phyloP scores from a whole-genome alignment of 1,284 basidiomycete genomes.

The Rugosomyces carneus region DNA sequence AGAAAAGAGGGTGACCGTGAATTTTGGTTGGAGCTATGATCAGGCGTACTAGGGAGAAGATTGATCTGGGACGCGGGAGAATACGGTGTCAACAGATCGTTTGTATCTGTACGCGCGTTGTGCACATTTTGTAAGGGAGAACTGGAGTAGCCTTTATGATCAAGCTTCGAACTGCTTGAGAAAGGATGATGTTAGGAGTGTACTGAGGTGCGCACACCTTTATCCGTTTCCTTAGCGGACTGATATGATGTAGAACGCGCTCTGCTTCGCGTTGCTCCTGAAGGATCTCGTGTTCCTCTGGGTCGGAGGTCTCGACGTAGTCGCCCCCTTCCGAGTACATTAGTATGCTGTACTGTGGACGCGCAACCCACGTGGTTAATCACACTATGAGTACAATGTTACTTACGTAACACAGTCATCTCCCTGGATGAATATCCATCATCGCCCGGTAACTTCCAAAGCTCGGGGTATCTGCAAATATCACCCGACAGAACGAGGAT shows the following conservation, averaged over 20 bases:
- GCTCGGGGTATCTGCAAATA: conserved; percentile 60
- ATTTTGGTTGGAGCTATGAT: conserved; percentile 9
- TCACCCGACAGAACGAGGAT: conserved; percentile 54
- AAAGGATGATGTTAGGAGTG: neutral
- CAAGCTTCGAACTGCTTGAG: conserved; percentile 4
- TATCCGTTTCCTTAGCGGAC: conserved; percentile 25
- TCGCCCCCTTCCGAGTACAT: conserved; percentile 28
- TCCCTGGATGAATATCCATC: conserved; percentile 12
- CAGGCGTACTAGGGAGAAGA: conserved; percentile 5
- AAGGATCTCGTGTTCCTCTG: conserved; percentile 45
- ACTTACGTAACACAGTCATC: neutral
- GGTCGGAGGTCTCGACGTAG: conserved; percentile 56
- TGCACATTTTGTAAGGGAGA: neutral
- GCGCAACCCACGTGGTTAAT: too few species aligned
- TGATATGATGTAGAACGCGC: conserved; percentile 5
- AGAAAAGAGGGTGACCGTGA: neutral
- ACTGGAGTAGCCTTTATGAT: conserved; percentile 9
- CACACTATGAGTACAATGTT: too few species aligned
- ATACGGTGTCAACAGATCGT: conserved; percentile 3
- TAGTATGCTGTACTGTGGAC: too few species aligned
- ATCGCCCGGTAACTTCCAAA: conserved; percentile 56
- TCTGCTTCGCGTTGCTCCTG: conserved; percentile 6
- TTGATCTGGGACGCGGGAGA: neutral
- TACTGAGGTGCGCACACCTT: conserved; percentile 21
- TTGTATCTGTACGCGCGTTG: conserved; percentile 2